Evolutionary conservation across 169 alveolate genomes (phyloP), one percentile per base, ranked within the genome.

Genomic region (Plasmodium blacklocki): DNA sequence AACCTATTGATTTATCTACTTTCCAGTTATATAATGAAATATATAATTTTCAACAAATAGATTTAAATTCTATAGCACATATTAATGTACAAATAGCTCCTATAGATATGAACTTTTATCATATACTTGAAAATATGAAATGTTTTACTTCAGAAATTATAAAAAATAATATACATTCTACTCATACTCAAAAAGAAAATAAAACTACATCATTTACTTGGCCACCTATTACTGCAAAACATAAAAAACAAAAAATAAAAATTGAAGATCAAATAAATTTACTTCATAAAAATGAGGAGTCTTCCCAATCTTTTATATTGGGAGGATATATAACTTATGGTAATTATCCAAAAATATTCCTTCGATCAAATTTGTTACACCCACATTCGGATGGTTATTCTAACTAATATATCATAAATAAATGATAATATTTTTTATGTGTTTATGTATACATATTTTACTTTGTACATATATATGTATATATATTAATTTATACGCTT

Each of bases 91-190:
- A 67, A 52, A 80, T 80, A 49, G 90, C 83, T 18, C 56, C 90
- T 32, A 80, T 74, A 0, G 49, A 62, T 43, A 80, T 80, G 90
- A n/a, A 45, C 19, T 43, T 49, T 18, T 23, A 39, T 4, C 72
- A 80, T 62, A 80, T 72, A 23, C 43, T 80, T 6, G 90, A 80
- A 29, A 80, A 80, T 80, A 80, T 80, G 8, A 80, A 80, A 68
- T 52, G 60, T 26, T 80, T 80, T 62, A 80, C 70, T 5, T 18
- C 50, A 2, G 83, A 80, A 54, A 67, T 80, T 67, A 39, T 80
- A 1, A 80, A 80, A 60, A 67, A 45, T 56, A 80, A 80, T 67
- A 47, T 67, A 15, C 90, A 80, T 71, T 66, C 90, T 4, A 47
- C 59, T 67, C 90, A 80, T 15, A 80, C 49, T 14, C 73, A 66